phyloP scores from a whole-genome alignment of 2,329 filamentous ascomycete genomes.

The Rutstroemia sp. region DNA sequence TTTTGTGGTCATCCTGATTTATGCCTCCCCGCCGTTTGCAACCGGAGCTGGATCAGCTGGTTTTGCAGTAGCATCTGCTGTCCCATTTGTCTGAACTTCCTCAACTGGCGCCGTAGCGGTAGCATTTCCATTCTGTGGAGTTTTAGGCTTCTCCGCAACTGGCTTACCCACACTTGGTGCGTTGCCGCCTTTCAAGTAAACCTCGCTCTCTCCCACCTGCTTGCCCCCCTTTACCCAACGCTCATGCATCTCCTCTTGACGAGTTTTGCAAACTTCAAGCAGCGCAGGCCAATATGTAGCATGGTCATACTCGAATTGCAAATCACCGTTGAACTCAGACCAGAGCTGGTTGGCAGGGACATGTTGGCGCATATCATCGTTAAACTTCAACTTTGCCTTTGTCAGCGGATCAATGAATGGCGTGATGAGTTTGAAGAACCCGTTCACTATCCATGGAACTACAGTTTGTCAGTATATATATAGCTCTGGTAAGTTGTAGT shows the following conservation, averaged over 20 bases:
- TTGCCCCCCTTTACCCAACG: slow-evolving; percentile 78
- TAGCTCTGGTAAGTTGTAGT: background rate
- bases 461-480: slow-evolving; percentile 14
- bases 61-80: too few relatives aligned
- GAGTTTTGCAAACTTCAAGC: slow-evolving; percentile 59
- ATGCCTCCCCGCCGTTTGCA: background rate
- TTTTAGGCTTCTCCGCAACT: background rate
- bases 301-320: slow-evolving; percentile 91
- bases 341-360: slow-evolving; percentile 78
- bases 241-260: slow-evolving; percentile 51
- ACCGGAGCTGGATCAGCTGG: background rate
- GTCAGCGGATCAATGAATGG: slow-evolving; percentile 96
- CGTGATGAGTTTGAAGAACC: slow-evolving; percentile 93
- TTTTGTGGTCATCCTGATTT: background rate
- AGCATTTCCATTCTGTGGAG: background rate
- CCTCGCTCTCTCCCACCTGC: slow-evolving; percentile 77
- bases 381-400: slow-evolving; percentile 93
- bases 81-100: too few relatives aligned
- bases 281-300: slow-evolving; percentile 82
- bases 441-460: slow-evolving; percentile 87
- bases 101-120: too few relatives aligned
- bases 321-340: slow-evolving; percentile 65
- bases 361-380: slow-evolving; percentile 79
- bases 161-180: slow-evolving; percentile 18
- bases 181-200: slow-evolving; percentile 66